Conservation (phyloP, 176 grass and related monocot genomes). For the Phyllostachys edulis region DNA sequence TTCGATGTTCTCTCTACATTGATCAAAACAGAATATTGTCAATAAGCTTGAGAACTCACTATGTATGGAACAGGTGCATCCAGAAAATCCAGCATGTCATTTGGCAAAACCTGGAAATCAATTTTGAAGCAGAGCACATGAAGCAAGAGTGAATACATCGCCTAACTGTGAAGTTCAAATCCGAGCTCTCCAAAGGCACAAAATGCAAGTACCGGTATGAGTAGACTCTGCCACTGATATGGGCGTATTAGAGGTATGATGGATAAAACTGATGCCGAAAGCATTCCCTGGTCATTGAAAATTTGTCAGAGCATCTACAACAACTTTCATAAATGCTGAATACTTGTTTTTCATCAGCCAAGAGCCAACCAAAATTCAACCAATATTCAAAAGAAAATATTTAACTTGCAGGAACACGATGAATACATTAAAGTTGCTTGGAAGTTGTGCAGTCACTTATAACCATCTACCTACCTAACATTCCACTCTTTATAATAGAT, state of each 20-base stretch:
- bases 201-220: slow-evolving; percentile 72
- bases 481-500: not conserved
- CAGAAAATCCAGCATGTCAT: slow-evolving; percentile 94
- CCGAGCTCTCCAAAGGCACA: slow-evolving; percentile 28
- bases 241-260: slow-evolving; percentile 88
- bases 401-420: not conserved
- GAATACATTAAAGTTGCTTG: not conserved
- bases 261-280: slow-evolving; percentile 92
- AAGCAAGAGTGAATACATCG: slow-evolving; percentile 29
- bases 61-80: slow-evolving; percentile 98
- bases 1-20: not conserved
- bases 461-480: not conserved
- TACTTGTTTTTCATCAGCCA: not conserved
- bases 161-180: slow-evolving; percentile 20
- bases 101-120: slow-evolving; percentile 77
- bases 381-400: not conserved
- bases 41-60: slow-evolving; percentile 60
- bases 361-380: not conserved
- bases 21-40: slow-evolving; percentile 15
- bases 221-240: slow-evolving; percentile 95
- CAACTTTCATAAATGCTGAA: not conserved
- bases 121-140: slow-evolving; percentile 4
- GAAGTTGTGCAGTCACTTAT: not conserved
- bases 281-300: slow-evolving; percentile 63
- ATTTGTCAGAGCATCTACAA: slow-evolving; percentile 2